Percentiles rank a stretch among this genome's conserved stretches.
phyloP scores from a whole-genome alignment of 352 stramenopile species.

The Phytophthora multivora region DNA sequence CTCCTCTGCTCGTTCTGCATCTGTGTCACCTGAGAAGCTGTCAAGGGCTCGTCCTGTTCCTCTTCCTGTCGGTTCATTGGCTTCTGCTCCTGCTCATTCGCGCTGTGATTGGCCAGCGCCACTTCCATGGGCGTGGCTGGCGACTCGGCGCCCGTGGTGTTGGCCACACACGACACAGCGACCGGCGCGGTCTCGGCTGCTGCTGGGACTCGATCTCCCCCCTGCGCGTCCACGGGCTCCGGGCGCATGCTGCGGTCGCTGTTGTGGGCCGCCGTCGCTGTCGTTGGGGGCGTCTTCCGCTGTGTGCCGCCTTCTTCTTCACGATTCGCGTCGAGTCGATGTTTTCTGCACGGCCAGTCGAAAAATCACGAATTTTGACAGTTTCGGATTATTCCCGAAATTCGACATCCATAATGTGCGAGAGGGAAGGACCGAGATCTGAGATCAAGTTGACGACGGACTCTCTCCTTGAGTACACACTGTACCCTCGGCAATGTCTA shows the following conservation, averaged over 20 bases:
- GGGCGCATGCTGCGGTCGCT: slow-evolving; percentile 27
- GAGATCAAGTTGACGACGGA: neutral
- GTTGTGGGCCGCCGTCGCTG: slow-evolving; percentile 17
- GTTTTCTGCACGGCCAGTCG: slow-evolving; percentile 27
- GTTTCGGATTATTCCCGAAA: slow-evolving; percentile 12
- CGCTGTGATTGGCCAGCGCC: slow-evolving; percentile 8
- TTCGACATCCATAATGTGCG: neutral
- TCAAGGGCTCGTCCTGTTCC: slow-evolving; percentile 16
- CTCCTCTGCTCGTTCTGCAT: slow-evolving; percentile 40
- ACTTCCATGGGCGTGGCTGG: slow-evolving; percentile 37
- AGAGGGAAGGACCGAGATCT: neutral
- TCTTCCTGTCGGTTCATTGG: slow-evolving; percentile 7
- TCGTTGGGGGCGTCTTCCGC: slow-evolving; percentile 1
- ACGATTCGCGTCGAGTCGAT: slow-evolving; percentile 27
- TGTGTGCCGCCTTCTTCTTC: slow-evolving; percentile 7
- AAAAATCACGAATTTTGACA: slow-evolving; percentile 18
- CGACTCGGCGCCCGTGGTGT: slow-evolving; percentile 27
- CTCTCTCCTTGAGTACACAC: too few species aligned
- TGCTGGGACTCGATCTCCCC: slow-evolving; percentile 2
- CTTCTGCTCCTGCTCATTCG: slow-evolving; percentile 14
- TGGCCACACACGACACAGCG: slow-evolving; percentile 12
- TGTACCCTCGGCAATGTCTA: too few species aligned
- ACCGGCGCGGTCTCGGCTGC: slow-evolving; percentile 1
- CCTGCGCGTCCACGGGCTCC: slow-evolving; percentile 29
- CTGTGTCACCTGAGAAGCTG: slow-evolving; percentile 28